Evolutionary conservation across 352 stramenopile species (phyloP).

Genomic region (Phytophthora lateralis): DNA sequence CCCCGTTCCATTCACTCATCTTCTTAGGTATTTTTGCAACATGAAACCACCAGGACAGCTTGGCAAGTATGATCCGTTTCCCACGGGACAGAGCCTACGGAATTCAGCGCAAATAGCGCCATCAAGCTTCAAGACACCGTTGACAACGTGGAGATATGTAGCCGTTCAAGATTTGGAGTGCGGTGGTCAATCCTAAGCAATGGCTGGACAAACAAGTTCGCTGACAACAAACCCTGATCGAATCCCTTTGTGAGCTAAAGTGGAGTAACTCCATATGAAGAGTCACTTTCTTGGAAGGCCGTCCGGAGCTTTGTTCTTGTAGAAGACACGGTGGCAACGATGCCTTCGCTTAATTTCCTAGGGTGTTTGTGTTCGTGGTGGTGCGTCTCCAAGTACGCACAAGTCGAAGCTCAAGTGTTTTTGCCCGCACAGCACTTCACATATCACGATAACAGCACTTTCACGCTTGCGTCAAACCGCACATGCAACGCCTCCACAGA

Average conservation of each 20-base stretch:
- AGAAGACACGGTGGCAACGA: not conserved
- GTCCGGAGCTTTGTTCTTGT: not conserved
- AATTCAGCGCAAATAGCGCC: slow-evolving; percentile 12
- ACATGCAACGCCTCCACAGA: slow-evolving; percentile 45
- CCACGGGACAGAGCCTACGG: slow-evolving; percentile 7
- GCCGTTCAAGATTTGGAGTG: not conserved
- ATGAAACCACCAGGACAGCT: slow-evolving; percentile 26
- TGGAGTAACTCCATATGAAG: slow-evolving; percentile 31
- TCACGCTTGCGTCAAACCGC: slow-evolving; percentile 8
- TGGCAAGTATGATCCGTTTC: slow-evolving; percentile 19
- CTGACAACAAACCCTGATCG: too few species aligned
- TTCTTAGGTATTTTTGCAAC: slow-evolving; percentile 33
- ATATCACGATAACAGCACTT: slow-evolving; percentile 2
- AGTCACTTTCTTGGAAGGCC: slow-evolving; percentile 30
- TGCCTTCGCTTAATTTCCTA: not conserved
- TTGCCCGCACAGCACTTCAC: slow-evolving; percentile 18
- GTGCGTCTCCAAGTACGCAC: slow-evolving; percentile 1
- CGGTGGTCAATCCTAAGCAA: not conserved
- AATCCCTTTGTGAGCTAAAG: not conserved
- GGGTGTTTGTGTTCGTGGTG: slow-evolving; percentile 11
- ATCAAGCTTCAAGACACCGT: slow-evolving; percentile 11
- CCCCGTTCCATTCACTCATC: slow-evolving; percentile 8
- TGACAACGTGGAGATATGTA: not conserved
- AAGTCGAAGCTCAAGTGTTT: slow-evolving; percentile 19
- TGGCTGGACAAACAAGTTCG: not conserved